Evolutionary conservation across 805 yeast genomes (phyloP), one percentile per base, ranked within the genome.

Genomic region (Cyberlindnera mycetangii): DNA sequence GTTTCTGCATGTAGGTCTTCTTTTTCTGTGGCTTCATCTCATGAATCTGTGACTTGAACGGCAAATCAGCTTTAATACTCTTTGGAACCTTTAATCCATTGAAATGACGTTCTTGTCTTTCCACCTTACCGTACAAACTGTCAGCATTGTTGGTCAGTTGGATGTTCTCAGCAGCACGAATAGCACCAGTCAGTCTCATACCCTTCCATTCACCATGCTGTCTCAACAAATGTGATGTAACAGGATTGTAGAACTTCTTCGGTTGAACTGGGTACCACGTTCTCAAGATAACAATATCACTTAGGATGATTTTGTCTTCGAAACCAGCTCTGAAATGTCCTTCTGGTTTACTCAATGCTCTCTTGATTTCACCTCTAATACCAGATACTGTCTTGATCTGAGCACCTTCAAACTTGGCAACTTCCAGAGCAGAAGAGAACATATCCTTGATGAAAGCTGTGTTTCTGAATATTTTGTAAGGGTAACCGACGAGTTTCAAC

Each of bases 341-440:
- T 41, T 92, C 98, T 0, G 97, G 97, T 55, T 86, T 85, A 9
- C 96, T 79, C 50, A 93, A 72, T 0, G 98, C 99, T 51, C 97
- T 75, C 65, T 93, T 93, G 57, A 93, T 92, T 65, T 93, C 98
- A 66, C 99, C 99, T 55, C 99, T 75, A 47, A 93, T 89, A 48
- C 99, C 99, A 7, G 96, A 87, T 5, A 93, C 99, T 0, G 99
- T 95, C 65, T 89, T 85, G 61, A 93, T 89, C 37, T 89, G 83
- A 0, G 99, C 99, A 47, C 99, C 99, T 70, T 93, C 99, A 61
- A 93, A 93, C 63, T 89, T 87, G 32, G 98, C 98, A 45, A 92
- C 96, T 68, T 93, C 99, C 67, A 93, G 73, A 0, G 95, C 78
- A 48, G 93, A 83, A 21, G 85, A 74, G 65, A 93, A 93, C 99